Evolutionary conservation across 495 filamentous ascomycete species (phyloP).

Genomic region (Parachaetomium inaequale): DNA sequence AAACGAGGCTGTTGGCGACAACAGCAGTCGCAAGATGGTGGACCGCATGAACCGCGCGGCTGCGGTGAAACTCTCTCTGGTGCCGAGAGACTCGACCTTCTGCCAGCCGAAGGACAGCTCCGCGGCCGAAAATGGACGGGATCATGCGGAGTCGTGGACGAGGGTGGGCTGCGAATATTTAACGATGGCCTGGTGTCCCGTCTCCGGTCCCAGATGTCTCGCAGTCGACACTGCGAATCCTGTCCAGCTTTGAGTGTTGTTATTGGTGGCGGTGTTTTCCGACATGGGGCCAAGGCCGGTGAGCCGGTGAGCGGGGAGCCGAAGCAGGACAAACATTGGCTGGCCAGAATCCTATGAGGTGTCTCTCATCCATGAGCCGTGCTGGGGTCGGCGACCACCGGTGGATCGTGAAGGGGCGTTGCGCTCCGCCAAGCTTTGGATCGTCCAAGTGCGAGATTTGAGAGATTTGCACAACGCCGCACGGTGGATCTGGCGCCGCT

Average conservation of each 20-base stretch:
- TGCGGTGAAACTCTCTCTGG: background rate
- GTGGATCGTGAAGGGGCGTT: no score
- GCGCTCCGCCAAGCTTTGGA: background rate
- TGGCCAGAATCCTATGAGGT: background rate
- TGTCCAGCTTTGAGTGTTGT: background rate
- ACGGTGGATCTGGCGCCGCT: background rate
- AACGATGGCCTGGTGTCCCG: no score
- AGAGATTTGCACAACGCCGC: background rate
- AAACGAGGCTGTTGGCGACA: background rate
- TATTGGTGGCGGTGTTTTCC: background rate
- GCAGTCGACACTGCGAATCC: no score
- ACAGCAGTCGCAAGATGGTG: background rate
- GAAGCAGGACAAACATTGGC: background rate
- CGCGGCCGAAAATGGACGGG: no score
- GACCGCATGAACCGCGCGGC: background rate
- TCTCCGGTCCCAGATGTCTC: no score
- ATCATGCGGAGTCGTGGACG: no score
- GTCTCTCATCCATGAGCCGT: no score
- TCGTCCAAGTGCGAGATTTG: background rate
- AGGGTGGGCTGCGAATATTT: no score
- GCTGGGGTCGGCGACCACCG: no score
- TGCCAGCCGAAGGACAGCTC: no score
- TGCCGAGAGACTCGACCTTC: background rate
- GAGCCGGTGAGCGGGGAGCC: background rate
- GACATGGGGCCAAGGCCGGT: no score